Evolutionary conservation across 2,329 filamentous ascomycete genomes (phyloP).

Genomic region (Xylariales sp.): DNA sequence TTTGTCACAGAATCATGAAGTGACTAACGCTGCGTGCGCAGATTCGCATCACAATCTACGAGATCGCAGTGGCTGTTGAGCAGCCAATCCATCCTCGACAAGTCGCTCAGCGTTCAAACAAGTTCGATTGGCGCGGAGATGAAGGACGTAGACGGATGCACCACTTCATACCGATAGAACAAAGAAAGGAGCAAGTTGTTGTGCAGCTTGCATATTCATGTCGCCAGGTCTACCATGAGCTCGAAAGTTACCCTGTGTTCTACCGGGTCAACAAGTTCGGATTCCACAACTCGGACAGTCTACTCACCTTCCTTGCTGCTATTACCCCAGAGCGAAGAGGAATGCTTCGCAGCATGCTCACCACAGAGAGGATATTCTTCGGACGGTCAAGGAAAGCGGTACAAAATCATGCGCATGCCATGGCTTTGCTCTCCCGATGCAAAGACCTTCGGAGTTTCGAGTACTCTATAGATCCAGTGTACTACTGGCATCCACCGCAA

Average conservation of each 20-base stretch:
- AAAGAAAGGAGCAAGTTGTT: neutral
- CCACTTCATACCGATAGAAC: neutral
- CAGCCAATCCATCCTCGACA: slow-evolving; percentile 1
- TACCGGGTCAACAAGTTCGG: slow-evolving; percentile 10
- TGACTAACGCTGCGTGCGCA: too few species aligned
- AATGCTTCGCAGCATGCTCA: neutral
- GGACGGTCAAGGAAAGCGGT: neutral
- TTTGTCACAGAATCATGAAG: too few species aligned
- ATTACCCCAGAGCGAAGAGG: slow-evolving; percentile 1
- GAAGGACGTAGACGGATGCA: too few species aligned
- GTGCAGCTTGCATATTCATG: neutral
- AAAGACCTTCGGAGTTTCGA: slow-evolving; percentile 1
- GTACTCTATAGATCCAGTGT: neutral
- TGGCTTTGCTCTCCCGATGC: neutral
- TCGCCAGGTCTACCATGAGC: slow-evolving; percentile 8
- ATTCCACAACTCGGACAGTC: neutral
- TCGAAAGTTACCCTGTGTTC: slow-evolving; percentile 7
- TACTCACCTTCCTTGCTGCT: neutral
- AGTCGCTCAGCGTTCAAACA: slow-evolving; percentile 2
- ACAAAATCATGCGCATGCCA: neutral
- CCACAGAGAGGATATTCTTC: neutral
- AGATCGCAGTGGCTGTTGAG: neutral
- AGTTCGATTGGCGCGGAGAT: too few species aligned
- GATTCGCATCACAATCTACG: slow-evolving; percentile 7
- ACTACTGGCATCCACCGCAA: neutral